Percentiles rank a stretch among this genome's conserved stretches.
Evolutionary conservation across 1,284 basidiomycete species (phyloP).

Genomic region (Austroboletus olivaceoglutinosus): DNA sequence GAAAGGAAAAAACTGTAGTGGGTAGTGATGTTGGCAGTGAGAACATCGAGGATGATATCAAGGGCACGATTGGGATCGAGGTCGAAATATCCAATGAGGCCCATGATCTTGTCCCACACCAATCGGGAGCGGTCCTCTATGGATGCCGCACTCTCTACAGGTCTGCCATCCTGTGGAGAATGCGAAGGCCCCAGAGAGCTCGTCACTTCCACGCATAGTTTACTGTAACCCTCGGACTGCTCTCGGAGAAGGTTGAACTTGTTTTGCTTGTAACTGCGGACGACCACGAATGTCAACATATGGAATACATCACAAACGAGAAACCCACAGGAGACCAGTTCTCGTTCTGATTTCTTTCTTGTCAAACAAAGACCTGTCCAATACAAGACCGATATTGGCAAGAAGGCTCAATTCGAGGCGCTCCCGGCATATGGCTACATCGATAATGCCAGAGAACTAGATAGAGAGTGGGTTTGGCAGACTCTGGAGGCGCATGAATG

Average conservation of each 20-base stretch:
- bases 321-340: slow-evolving; percentile 74
- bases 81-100: slow-evolving; percentile 93
- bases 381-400: slow-evolving; percentile 59
- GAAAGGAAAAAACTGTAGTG: slow-evolving; percentile 94
- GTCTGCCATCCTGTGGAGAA: slow-evolving; percentile 55
- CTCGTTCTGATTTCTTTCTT: slow-evolving; percentile 76
- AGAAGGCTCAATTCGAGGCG: slow-evolving; percentile 66
- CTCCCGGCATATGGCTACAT: slow-evolving; percentile 62
- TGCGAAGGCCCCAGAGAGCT: slow-evolving; percentile 75
- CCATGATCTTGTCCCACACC: slow-evolving; percentile 86
- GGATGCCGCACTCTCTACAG: slow-evolving; percentile 54
- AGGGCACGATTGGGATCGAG: slow-evolving; percentile 93
- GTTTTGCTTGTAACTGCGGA: slow-evolving; percentile 88
- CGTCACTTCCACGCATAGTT: slow-evolving; percentile 83
- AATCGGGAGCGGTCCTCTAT: slow-evolving; percentile 66
- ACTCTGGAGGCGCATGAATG: slow-evolving; percentile 5
- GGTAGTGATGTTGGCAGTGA: slow-evolving; percentile 76
- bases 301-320: neutral
- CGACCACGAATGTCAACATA: slow-evolving; percentile 12
- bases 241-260: slow-evolving; percentile 98
- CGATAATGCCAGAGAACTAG: slow-evolving; percentile 46
- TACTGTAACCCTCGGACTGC: slow-evolving; percentile 96
- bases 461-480: slow-evolving; percentile 4
- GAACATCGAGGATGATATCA: slow-evolving; percentile 91
- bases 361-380: slow-evolving; percentile 58